Evolutionary conservation across 768 basidiomycete species (phyloP), one percentile per base, ranked within the genome.

Genomic region (button mushroom (Agaricus bisporus)): DNA sequence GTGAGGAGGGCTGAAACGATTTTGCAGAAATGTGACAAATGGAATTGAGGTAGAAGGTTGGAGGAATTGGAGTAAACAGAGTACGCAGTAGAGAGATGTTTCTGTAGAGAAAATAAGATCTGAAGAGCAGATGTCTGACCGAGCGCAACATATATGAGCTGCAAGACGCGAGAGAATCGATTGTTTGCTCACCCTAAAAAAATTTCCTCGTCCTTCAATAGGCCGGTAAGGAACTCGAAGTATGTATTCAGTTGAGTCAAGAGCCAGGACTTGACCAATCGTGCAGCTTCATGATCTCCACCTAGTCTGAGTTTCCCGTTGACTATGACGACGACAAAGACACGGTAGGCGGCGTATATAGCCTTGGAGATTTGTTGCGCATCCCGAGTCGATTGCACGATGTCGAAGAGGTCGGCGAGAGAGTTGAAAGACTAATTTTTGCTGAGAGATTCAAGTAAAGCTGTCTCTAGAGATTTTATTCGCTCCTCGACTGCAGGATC

Each of bases 341-440:
- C 74, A 37, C 94, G 73, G 66, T 95, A 94, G 5, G 88, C 66
- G 0, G 91, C 85, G 68, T 92, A 95, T 15, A 93, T 77, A 1
- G 80, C 84, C 64, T 88, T 92, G 15, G 74, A 87, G 12, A 82
- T 78, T 26, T 80, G 75, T 58, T 76, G 75, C 0, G 88, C 71
- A 38, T 82, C 76, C 39, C 71, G 60, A 1, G 75, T 65, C 15
- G 70, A 65, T 28, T 73, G 66, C 0, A 83, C 74, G 28, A 91
- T 67, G 14, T 80, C 71, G 49, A 92, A 65, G 7, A 97, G 81
- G 65, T 92, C 88, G 11, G 84, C 80, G 18, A 97, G 68, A 26
- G 79, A 71, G 62, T 97, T 98, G 41, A 97, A 74, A 17, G 91
- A 89, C 12, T 72, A 59, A 57, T 83, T 79, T 5, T 70, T 61